Evolutionary conservation across 2,329 filamentous ascomycete genomes (phyloP).

Genomic region (Simplicillium sp.): DNA sequence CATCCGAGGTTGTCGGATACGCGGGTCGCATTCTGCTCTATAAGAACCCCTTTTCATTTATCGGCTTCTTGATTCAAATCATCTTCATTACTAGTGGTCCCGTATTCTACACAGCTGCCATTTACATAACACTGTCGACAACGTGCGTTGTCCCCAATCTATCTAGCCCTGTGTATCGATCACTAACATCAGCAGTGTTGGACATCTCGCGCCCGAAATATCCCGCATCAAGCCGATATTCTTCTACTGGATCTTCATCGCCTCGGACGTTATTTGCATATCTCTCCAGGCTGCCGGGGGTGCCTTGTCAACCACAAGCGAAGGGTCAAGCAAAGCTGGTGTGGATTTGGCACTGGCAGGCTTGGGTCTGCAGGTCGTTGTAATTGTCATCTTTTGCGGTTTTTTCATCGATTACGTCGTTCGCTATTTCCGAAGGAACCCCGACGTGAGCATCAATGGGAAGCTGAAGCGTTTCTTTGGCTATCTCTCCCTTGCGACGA

Average conservation of each 20-base stretch:
- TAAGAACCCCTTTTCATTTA: slow-evolving; percentile 45
- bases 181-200: slow-evolving; percentile 19
- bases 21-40: slow-evolving; percentile 46
- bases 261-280: slow-evolving; percentile 44
- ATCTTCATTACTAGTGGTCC: slow-evolving; percentile 30
- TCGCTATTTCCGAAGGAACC: slow-evolving; percentile 21
- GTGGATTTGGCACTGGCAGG: slow-evolving; percentile 33
- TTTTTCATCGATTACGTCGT: slow-evolving; percentile 38
- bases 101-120: slow-evolving; percentile 43
- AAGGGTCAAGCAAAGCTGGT: slow-evolving; percentile 32
- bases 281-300: slow-evolving; percentile 46
- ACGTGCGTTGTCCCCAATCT: slow-evolving; percentile 12
- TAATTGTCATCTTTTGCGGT: slow-evolving; percentile 40
- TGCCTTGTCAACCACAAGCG: slow-evolving; percentile 34
- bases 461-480: slow-evolving; percentile 34
- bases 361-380: slow-evolving; percentile 47
- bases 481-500: slow-evolving; percentile 41
- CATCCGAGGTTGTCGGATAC: slow-evolving; percentile 39
- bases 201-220: slow-evolving; percentile 25
- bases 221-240: slow-evolving; percentile 29
- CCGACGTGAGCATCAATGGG: slow-evolving; percentile 8
- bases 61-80: slow-evolving; percentile 55
- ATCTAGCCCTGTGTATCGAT: slow-evolving; percentile 4
- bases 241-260: slow-evolving; percentile 37
- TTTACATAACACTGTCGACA: slow-evolving; percentile 51